These are phyloP conservation scores for Backusella morwellensis DNA, from an alignment of 192 early-diverging fungal species.

Conservation along the genomic window DNA sequence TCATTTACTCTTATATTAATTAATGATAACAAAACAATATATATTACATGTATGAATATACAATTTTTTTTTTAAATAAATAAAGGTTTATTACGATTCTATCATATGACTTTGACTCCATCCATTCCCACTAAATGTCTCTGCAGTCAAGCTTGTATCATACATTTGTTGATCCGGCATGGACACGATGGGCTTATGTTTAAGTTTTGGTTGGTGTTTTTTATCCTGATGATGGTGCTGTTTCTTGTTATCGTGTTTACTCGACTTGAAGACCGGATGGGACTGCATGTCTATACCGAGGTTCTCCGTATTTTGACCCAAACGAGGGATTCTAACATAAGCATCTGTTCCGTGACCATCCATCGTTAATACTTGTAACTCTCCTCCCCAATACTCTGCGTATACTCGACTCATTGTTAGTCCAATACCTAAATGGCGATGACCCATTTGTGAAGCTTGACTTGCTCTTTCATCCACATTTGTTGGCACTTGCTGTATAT, in stretches of 20 bases:
- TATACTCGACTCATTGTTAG: conserved; percentile 89
- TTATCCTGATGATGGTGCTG: background rate
- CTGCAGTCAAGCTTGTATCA: conserved; percentile 8
- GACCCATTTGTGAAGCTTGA: conserved; percentile 17
- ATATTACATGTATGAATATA: background rate
- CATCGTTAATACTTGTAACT: conserved; percentile 74
- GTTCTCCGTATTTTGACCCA: conserved; percentile 67
- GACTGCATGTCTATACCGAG: conserved; percentile 25
- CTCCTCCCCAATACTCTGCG: conserved; percentile 95
- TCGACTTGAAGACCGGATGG: background rate
- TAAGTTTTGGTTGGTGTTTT: background rate
- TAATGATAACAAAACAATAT: no score
- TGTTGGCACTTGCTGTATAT: conserved; percentile 75
- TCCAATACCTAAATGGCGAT: conserved; percentile 74
- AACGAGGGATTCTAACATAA: conserved; percentile 74
- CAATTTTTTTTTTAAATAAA: background rate
- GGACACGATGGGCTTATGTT: background rate
- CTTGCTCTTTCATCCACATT: conserved; percentile 48
- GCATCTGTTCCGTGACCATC: conserved; percentile 91
- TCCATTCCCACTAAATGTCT: conserved; percentile 17
- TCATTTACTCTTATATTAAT: background rate
- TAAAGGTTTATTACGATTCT: background rate
- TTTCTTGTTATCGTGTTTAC: background rate
- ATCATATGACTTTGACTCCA: conserved; percentile 18
- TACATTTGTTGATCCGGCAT: conserved; percentile 1